Base-by-base conservation (phyloP, 345 rosid genomes). In the Eucalyptus paniculata region DNA sequence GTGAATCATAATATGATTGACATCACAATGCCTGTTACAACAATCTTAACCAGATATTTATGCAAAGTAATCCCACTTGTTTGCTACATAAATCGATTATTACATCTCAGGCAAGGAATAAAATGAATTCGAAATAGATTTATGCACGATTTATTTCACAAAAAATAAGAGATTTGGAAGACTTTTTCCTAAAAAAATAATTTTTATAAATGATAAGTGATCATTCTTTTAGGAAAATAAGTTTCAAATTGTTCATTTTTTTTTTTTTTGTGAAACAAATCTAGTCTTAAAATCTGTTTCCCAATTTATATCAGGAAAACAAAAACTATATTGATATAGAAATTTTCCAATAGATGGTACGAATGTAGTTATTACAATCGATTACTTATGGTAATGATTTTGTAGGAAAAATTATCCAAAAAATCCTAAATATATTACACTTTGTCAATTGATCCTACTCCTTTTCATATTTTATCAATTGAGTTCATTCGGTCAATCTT, bases 401-500 rank as follows among this genome's bases (percentile, higher is more conserved):
- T 53, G 26, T 0, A 19, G 4, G 6, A 34, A 32, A 32, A 67
- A 67, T 4, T 58, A 26, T 26, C 15, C 13, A 58, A 58, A 58
- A 10, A 26, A 1, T 58, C 4, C 15, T 58, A 58, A 11, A 53
- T 2, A 53, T 8, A 53, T 53, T 53, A 4, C 24, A 53, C 24
- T 19, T 53, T 53, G 24, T 4, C 10, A 53, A 53, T 19, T 53
- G 24, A 53, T 53, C 2, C 58, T 19, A 3, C 2, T 2, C 24
- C 0, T 53, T 53, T 53, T 53, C 2, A 53, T 53, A 53, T 53
- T 53, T 19, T 13, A 5, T 11, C 6, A 58, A 58, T 58, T 58
- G n/a, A 58, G n/a, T 26, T 0, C 2, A 26, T 58, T 1, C 3
- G 1, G 0, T 24, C 6, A 58, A 58, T 26, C 0, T 58, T 58